Base-by-base conservation (phyloP, 2,329 filamentous ascomycete genomes). In the Metarhizium sp. region DNA sequence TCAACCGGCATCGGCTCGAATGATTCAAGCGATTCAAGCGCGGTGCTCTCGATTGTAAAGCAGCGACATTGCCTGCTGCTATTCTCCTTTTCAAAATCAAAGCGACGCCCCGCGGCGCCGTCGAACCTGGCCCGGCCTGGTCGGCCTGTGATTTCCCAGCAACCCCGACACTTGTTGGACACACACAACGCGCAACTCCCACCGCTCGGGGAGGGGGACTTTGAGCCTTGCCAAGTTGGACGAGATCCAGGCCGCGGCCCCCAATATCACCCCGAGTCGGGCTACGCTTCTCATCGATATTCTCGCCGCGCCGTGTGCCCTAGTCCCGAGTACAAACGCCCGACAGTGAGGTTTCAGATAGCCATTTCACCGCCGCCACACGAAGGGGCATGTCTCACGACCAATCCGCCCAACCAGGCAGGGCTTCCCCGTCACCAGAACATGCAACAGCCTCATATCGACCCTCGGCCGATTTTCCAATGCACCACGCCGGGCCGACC, bases 381-480 rank as follows among this genome's bases (percentile, higher is more conserved):
- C 20, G 50, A 55, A 55, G 59, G 51, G 76, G 73, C 63, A 80
- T 79, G 76, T 79, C 78, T 73, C 77, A 77, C 71, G 71, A 78
- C 66, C 69, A 76, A 67, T 71, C 71, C 57, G 66, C 71, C 63
- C 62, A 69, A 61, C 56, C 64, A 62, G 60, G 61, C 60, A 65
- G 57, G 59, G 63, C 59, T 30, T 48, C 68, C 55, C 62, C 65
- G 50, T 63, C 67, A 57, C 60, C 66, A 63, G 66, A 70, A 59
- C 68, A 72, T 72, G 71, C 67, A 59, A 63, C 65, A 61, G 62
- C 67, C 57, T 63, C 69, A 58, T 70, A 70, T 66, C 64, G 62
- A 57, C 59, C 67, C 64, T 59, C 63, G 38, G 55, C 58, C 66
- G 61, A 64, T 60, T 61, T 64, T 53, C 60, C 67, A 62, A 71